phyloP scores from a whole-genome alignment of 176 grass and related monocot species.

The Hordeum marinum region DNA sequence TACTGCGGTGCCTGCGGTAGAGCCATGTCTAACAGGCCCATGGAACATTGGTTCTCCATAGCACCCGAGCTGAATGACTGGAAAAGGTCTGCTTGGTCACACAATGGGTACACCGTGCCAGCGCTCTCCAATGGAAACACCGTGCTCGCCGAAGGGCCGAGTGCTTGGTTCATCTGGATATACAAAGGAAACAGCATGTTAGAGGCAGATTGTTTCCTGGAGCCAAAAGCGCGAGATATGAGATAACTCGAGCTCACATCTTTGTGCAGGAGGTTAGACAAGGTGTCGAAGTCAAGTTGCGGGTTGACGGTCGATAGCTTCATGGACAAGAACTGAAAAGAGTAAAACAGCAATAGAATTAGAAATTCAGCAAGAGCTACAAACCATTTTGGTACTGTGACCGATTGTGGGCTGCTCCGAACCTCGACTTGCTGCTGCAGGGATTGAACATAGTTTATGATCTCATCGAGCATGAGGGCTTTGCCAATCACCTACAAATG shows the following conservation, averaged over 20 bases:
- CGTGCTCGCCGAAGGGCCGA: conserved; percentile 33
- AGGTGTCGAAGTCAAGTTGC: conserved; percentile 56
- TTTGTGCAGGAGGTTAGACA: conserved; percentile 69
- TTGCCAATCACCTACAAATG: conserved; percentile 61
- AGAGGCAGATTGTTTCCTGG: neutral
- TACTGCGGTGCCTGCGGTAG: conserved; percentile 39
- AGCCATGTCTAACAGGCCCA: conserved; percentile 42
- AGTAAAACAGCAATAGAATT: neutral
- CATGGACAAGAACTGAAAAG: conserved; percentile 94
- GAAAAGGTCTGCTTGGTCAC: conserved; percentile 40
- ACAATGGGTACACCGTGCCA: conserved; percentile 46
- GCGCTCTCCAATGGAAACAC: conserved; percentile 63
- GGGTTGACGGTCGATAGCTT: conserved; percentile 94
- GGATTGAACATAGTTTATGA: conserved; percentile 92
- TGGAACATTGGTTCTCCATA: conserved; percentile 40
- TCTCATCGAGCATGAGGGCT: conserved; percentile 88
- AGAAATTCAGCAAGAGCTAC: conserved; percentile 21
- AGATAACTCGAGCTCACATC: conserved; percentile 56
- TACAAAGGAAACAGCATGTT: neutral
- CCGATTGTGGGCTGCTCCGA: neutral
- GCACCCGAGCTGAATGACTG: conserved; percentile 5
- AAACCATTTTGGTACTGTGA: neutral
- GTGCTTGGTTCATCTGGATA: conserved; percentile 72
- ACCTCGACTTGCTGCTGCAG: conserved; percentile 93
- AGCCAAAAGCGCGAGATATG: neutral